Percentiles rank a stretch among this genome's conserved stretches.
phyloP scores from a whole-genome alignment of 306 rosid species.

The Rosa multiflora region DNA sequence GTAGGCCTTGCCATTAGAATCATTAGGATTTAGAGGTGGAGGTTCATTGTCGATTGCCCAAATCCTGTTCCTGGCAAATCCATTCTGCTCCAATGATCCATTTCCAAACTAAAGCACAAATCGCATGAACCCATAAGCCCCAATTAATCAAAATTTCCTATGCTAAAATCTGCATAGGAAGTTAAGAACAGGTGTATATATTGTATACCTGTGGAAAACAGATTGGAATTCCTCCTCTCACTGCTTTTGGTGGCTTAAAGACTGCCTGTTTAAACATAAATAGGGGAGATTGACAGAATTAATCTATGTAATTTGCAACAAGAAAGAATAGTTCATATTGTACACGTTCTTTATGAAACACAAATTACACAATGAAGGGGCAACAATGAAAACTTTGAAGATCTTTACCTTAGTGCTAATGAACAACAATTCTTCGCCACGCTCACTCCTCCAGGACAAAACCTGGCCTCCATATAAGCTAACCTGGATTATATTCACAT shows the following conservation, averaged over 20 bases:
- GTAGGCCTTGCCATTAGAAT: conserved; percentile 52
- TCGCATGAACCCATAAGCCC: background rate
- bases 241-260: conserved; percentile 72
- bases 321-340: background rate
- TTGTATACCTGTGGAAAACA: conserved; percentile 83
- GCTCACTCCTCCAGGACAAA: conserved; percentile 83
- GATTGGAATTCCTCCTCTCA: conserved; percentile 90
- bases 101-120: conserved; percentile 58
- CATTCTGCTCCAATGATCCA: conserved; percentile 77
- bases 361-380: background rate
- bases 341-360: background rate
- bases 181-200: background rate
- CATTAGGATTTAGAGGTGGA: conserved; percentile 50
- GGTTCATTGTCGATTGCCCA: conserved; percentile 71
- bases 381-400: background rate
- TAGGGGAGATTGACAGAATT: background rate
- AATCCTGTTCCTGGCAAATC: conserved; percentile 78
- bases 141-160: background rate
- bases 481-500: conserved; percentile 44
- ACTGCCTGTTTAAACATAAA: conserved; percentile 50
- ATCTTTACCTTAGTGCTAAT: conserved; percentile 60
- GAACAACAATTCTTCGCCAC: conserved; percentile 71
- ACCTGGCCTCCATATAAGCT: conserved; percentile 93
- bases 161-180: background rate
- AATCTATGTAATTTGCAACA: background rate